Evolutionary conservation across 179 eudicot genomes (phyloP).

Genomic region (Patellifolia procumbens): DNA sequence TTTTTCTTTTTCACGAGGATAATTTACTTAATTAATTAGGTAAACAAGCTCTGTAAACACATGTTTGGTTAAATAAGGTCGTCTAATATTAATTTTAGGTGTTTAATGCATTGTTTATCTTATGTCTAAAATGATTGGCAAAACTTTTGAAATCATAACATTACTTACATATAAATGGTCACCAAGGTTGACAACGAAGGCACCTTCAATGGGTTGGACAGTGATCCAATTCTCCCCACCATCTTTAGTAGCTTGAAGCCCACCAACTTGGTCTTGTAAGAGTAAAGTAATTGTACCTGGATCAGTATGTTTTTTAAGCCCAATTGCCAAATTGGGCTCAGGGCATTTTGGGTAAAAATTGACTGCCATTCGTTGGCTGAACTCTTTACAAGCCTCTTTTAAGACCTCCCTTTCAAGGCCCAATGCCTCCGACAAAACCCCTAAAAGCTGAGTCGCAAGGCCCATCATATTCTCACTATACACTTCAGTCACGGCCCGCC

Average conservation of each 20-base stretch:
- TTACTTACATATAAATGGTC: constrained; percentile 74
- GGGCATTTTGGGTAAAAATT: constrained; percentile 75
- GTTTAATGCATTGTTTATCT: no score
- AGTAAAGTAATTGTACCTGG: constrained; percentile 70
- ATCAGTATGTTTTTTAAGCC: constrained; percentile 75
- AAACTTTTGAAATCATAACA: no score
- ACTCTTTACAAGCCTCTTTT: constrained; percentile 50
- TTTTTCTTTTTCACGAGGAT: no score
- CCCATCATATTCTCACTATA: constrained; percentile 57
- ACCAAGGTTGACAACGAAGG: constrained; percentile 81
- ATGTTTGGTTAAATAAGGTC: no score
- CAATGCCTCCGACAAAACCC: constrained; percentile 59
- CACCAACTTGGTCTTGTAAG: constrained; percentile 79
- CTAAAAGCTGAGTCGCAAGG: constrained; percentile 49
- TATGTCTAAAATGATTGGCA: no score
- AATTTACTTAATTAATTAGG: no score
- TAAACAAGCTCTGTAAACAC: no score
- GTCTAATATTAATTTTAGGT: no score
- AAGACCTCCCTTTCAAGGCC: constrained; percentile 61
- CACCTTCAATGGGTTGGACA: constrained; percentile 72
- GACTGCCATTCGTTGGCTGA: constrained; percentile 61
- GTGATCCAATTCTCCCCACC: constrained; percentile 83
- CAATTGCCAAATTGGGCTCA: constrained; percentile 66
- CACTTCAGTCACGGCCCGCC: constrained; percentile 45
- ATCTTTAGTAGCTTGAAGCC: constrained; percentile 79